Percentiles rank a stretch among this genome's conserved stretches.
Conservation (phyloP, 768 basidiomycete genomes). For the Leucogyrophana mollusca region DNA sequence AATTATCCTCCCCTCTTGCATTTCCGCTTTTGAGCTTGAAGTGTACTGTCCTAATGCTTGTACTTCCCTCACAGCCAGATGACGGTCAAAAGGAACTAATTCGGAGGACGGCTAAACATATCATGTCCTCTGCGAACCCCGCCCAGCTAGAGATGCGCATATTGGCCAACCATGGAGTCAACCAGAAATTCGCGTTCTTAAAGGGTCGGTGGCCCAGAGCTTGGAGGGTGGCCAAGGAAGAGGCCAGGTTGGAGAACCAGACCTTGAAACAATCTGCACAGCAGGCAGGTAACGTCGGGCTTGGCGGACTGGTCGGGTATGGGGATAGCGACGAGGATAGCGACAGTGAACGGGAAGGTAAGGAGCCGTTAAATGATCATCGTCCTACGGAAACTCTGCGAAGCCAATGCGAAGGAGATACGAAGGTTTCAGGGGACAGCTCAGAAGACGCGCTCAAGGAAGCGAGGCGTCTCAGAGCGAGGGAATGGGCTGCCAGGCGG, state of each 20-base stretch:
- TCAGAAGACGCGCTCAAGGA: conserved; percentile 37
- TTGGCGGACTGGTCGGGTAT: conserved; percentile 61
- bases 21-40: too few relatives aligned
- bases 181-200: conserved; percentile 79
- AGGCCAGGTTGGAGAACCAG: conserved; percentile 30
- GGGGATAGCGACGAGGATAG: conserved; percentile 52
- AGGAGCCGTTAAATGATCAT: conserved; percentile 17
- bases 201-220: conserved; percentile 68
- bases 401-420: background rate
- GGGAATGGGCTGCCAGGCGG: conserved; percentile 56
- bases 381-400: background rate
- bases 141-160: conserved; percentile 87
- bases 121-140: conserved; percentile 71
- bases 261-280: conserved; percentile 20
- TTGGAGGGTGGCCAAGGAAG: conserved; percentile 60
- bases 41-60: background rate
- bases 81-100: conserved; percentile 64
- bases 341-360: conserved; percentile 27
- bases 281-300: conserved; percentile 15
- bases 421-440: background rate
- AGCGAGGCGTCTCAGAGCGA: conserved; percentile 53
- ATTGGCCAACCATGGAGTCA: conserved; percentile 78
- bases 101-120: conserved; percentile 68
- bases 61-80: conserved; percentile 48
- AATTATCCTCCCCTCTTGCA: conserved; percentile 20